Evolutionary conservation across 345 rosid species (phyloP), one percentile per base, ranked within the genome.

Genomic region (Linum usitatissimum): DNA sequence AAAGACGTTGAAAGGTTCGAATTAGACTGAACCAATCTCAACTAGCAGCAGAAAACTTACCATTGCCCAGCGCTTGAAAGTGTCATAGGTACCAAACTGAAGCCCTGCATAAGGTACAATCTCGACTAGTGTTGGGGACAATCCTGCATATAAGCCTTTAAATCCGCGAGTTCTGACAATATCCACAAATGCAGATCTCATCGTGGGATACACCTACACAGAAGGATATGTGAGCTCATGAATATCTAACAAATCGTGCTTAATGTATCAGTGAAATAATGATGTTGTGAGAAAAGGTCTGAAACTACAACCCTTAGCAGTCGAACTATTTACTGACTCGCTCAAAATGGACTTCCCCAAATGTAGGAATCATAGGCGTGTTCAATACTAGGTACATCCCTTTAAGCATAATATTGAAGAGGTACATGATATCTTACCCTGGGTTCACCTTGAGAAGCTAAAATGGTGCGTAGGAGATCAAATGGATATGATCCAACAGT

Each of bases 371-470:
- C n/a, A 36, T 57, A 21, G n/a, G 19, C 30, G 28, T 12, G 17
- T 30, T 57, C 23, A 42, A 19, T 59, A 57, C 17, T 62, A 30
- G 56, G 30, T 45, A 42, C 38, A 59, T 30, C 14, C 57, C 18
- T 42, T 19, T 51, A 30, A 45, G 49, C 38, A 60, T 38, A 9
- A 6, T 4, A 31, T 4, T 1, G 12, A 34, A 60, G 17, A 40
- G 48, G 20, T 6, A 36, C 13, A 14, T 17, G n/a, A 15, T 56
- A 18, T 5, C n/a, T 45, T 76, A 92, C 97, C 99, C 86, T 93
- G 65, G 99, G 99, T 76, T 93, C 97, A 51, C 99, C 97, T 61
- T 93, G 99, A 23, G 97, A 93, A 62, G 99, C 97, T 70, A 93
- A 68, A 71, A 93, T 78, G 20, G 99, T 93, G 68, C 99, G 74